phyloP scores from a whole-genome alignment of 1,139 yeast genomes.

The Sugiyamaella xylanicola region DNA sequence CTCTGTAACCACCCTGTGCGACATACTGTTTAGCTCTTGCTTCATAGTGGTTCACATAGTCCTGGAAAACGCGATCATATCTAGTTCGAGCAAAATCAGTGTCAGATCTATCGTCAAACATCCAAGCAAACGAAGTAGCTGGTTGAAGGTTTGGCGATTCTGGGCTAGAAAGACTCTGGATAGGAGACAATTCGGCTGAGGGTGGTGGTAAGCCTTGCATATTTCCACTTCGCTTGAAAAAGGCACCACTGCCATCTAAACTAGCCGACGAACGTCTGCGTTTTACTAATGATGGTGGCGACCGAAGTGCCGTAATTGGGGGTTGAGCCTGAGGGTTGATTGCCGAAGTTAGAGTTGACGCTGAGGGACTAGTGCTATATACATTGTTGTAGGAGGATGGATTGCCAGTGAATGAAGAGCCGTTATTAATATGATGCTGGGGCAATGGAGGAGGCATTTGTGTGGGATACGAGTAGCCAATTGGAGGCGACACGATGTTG shows the following conservation, averaged over 20 bases:
- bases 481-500: conserved; percentile 1
- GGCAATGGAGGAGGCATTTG: conserved; percentile 18
- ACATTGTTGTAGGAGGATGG: background rate
- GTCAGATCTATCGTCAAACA: conserved; percentile 34
- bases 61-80: conserved; percentile 25
- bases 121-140: conserved; percentile 32
- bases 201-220: background rate
- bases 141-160: conserved; percentile 17
- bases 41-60: conserved; percentile 14
- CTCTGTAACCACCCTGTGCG: conserved; percentile 15
- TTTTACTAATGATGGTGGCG: conserved; percentile 4
- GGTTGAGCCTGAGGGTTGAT: background rate
- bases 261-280: conserved; percentile 9
- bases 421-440: background rate
- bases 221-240: conserved; percentile 1
- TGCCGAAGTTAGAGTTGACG: background rate
- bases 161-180: conserved; percentile 12
- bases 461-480: background rate
- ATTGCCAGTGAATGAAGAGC: background rate
- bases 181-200: conserved; percentile 12
- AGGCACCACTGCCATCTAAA: conserved; percentile 1
- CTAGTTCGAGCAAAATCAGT: conserved; percentile 25
- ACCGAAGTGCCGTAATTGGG: background rate
- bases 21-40: conserved; percentile 13
- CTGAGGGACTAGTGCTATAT: background rate